Conservation (phyloP, 371 early-diverging fungal species). For the Phascolomyces articulosus region DNA sequence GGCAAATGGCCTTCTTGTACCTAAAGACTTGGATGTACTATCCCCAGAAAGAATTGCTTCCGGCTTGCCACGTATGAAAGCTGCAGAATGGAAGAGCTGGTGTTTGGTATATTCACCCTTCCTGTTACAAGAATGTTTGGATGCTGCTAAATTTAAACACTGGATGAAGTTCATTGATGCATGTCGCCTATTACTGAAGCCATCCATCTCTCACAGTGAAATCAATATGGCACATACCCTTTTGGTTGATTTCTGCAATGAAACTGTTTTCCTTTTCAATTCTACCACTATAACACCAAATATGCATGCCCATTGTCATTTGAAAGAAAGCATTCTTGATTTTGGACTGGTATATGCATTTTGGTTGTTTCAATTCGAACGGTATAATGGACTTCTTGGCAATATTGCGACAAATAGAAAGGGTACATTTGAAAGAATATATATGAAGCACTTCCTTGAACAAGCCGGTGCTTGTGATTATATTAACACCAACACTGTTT, state of each 20-base stretch:
- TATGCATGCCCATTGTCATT: not conserved
- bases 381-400: slow-evolving; percentile 7
- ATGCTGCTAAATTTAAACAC: not conserved
- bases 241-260: not conserved
- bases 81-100: slow-evolving; percentile 13
- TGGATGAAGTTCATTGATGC: slow-evolving; percentile 13
- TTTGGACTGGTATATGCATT: slow-evolving; percentile 7
- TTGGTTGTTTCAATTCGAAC: slow-evolving; percentile 12
- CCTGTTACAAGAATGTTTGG: not conserved
- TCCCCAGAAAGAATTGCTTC: not conserved
- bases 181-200: slow-evolving; percentile 1
- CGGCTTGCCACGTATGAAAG: not conserved
- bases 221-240: not conserved
- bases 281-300: not conserved
- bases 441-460: not conserved
- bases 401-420: slow-evolving; percentile 2
- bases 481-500: too few species aligned
- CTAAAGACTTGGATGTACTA: not conserved
- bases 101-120: slow-evolving; percentile 3
- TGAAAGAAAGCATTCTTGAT: not conserved
- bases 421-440: not conserved
- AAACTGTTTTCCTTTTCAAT: not conserved
- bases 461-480: too few species aligned
- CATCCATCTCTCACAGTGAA: not conserved
- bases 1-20: not conserved